A percentile compares a stretch with the other conserved stretches of the same genome.
Conservation (phyloP, 805 yeast species). For the Candida odintsovae region DNA sequence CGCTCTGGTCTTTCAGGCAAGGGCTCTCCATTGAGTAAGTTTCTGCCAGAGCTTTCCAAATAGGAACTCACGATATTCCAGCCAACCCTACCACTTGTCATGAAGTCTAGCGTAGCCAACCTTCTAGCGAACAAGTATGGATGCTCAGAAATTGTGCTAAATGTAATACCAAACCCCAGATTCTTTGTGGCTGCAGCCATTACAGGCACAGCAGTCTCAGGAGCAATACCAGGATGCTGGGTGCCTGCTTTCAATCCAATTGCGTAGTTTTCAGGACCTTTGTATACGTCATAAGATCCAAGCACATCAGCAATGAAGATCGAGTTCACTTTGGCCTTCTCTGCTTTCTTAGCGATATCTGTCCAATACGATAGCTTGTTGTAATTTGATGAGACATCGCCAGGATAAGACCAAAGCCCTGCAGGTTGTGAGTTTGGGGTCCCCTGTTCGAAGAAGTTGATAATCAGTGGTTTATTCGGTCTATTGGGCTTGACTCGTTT, state of each 20-base stretch:
- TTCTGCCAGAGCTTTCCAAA: conserved; percentile 33
- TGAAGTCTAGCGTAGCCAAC: conserved; percentile 34
- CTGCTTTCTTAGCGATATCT: conserved; percentile 30
- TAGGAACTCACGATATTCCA: conserved; percentile 39
- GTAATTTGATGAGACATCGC: conserved; percentile 25
- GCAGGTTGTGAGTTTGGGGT: conserved; percentile 26
- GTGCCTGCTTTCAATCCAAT: conserved; percentile 21
- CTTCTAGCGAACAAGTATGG: conserved; percentile 35
- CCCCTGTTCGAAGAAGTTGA: conserved; percentile 34
- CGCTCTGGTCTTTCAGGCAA: conserved; percentile 33
- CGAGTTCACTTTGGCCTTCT: conserved; percentile 32
- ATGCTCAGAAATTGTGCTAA: conserved; percentile 34
- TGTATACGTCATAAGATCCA: conserved; percentile 36
- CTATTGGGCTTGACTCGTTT: background rate
- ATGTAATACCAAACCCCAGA: conserved; percentile 33
- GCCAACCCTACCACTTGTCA: conserved; percentile 36
- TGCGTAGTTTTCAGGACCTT: conserved; percentile 18
- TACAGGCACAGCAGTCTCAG: conserved; percentile 32
- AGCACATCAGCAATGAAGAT: conserved; percentile 35
- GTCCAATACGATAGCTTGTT: conserved; percentile 32
- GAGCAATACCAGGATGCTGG: conserved; percentile 34
- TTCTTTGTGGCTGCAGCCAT: conserved; percentile 36
- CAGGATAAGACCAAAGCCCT: conserved; percentile 34
- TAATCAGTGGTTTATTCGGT: conserved; percentile 22
- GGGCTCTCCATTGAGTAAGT: conserved; percentile 27